Conservation (phyloP, 352 stramenopile genomes). For the Pythium rishiriense region DNA sequence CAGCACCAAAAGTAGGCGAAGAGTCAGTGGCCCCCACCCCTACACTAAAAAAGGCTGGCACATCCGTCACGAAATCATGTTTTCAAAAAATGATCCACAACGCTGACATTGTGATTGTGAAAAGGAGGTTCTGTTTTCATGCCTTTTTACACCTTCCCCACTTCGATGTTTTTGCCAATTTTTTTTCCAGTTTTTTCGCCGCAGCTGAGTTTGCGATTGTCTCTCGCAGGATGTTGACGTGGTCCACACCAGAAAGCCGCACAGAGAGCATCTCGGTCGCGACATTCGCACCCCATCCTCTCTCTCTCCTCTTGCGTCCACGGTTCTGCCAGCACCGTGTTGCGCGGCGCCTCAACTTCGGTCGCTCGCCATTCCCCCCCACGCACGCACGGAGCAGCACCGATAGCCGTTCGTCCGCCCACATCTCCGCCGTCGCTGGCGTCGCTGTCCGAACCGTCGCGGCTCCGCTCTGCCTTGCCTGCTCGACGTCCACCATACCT, state of each 20-base stretch:
- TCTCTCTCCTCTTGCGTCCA: background rate
- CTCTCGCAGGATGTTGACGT: slow-evolving; percentile 12
- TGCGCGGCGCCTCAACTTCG: slow-evolving; percentile 1
- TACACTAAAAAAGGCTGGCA: background rate
- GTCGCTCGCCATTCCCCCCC: slow-evolving; percentile 13
- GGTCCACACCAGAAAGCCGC: slow-evolving; percentile 8
- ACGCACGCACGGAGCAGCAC: slow-evolving; percentile 4
- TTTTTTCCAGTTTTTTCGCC: slow-evolving; percentile 2
- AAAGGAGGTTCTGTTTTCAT: background rate
- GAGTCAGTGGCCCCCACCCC: background rate
- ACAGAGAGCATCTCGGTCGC: slow-evolving; percentile 6
- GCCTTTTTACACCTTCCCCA: background rate
- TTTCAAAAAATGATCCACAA: background rate
- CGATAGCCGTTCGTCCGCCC: background rate
- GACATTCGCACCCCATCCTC: slow-evolving; percentile 12
- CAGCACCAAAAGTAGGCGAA: background rate
- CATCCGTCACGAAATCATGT: background rate
- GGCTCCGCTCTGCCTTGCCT: background rate
- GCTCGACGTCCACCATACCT: background rate
- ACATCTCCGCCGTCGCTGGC: background rate
- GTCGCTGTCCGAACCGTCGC: background rate
- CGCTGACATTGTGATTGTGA: background rate
- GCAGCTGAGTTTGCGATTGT: slow-evolving; percentile 21
- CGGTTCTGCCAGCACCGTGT: slow-evolving; percentile 1
- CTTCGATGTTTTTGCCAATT: background rate